Evolutionary conservation across 164 flowering plant species (phyloP), one percentile per base, ranked within the genome.

Genomic region (Umbilicus rupestris): DNA sequence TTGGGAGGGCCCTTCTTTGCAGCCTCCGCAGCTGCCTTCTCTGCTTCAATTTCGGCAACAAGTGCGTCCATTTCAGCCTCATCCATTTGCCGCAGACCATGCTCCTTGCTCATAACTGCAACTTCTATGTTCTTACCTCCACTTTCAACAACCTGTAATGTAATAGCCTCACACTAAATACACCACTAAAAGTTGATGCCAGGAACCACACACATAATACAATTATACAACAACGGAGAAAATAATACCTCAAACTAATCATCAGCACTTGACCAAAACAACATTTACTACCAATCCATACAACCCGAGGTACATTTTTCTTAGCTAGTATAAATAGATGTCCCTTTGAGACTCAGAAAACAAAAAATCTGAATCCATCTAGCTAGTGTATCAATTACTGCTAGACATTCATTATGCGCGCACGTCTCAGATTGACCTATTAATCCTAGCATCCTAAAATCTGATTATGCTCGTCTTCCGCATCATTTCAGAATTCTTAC

Each of bases 121-220:
- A 93, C 79, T 75, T 93, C 98, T 42, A 93, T 85, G 90, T 93
- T 93, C 83, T 93, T 93, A 26, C 98, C 98, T n/a, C 98, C 97
- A 77, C 98, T 90, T 78, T 93, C 98, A 63, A 93, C 98, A 73
- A 90, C 98, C 98, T 93, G 68, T 62, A 62, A 58, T 58, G 49
- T 15, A 58, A 58, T 35, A 29, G 7, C 35, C n/a, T 14, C 37
- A 24, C 35, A 4, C n/a, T n/a, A n/a, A n/a, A n/a, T 29, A 28
- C 5, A 58, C 12, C 63, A 58, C 19, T 6, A 15, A 45, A 45
- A 17, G 19, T 45, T 15, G 0, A 17, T 15, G 2, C 2, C 49
- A 45, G 15, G 49, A 45, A 45, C 19, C 49, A 45, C 37, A 35
- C 37, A 0, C 37, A 35, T 33, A 33, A 33, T 6, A 33, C 7